Base-by-base conservation (phyloP, 2,329 filamentous ascomycete species). In the Xylariaceae sp. region DNA sequence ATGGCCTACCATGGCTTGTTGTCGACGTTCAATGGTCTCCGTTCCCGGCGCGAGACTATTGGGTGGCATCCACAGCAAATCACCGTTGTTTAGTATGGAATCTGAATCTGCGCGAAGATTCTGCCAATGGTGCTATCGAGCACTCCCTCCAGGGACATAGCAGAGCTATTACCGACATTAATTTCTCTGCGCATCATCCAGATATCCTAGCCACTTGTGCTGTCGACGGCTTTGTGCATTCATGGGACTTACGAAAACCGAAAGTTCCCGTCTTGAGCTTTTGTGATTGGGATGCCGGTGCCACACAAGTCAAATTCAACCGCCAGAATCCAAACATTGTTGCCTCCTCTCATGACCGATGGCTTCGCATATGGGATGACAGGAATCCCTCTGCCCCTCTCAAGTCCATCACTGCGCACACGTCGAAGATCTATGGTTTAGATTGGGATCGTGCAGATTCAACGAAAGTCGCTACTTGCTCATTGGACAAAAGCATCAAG, bases 1-100 rank as follows among this genome's bases (percentile, higher is more conserved):
- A 95, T 67, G 86, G 88, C 44, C 83, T 89, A 35, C 86, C 88
- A n/a, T 96, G 91, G 89, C 83, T 95, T 41, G 91, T 95, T 5
- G 90, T 92, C 10, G 92, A 96, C 66, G 91, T 95, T 22, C 92
- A 96, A 67, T 96, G 92, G 92, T 95, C 89, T 10, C 92, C 92
- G 1, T 95, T 96, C 64, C 87, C 91, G 11, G 82, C 80, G 17
- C 81, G 91, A 38, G 88, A 95, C 64, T 91, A 91, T 59, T 96
- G 92, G 91, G 86, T 96, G 16, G 88, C 89, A 27, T 95, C 89
- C 48, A 95, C 91, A 1, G 92, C 90, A 16, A 96, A 96, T 64
- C 91, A 96, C 64, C 89, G 93, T 56, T 93, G 91, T 17, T 74
- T 96, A 40, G 88, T 96, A 17, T 96, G 90, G 90, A 96, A 96